Evolutionary conservation across 2,329 filamentous ascomycete species (phyloP), one percentile per base, ranked within the genome.

Genomic region (Xylaria sp.): DNA sequence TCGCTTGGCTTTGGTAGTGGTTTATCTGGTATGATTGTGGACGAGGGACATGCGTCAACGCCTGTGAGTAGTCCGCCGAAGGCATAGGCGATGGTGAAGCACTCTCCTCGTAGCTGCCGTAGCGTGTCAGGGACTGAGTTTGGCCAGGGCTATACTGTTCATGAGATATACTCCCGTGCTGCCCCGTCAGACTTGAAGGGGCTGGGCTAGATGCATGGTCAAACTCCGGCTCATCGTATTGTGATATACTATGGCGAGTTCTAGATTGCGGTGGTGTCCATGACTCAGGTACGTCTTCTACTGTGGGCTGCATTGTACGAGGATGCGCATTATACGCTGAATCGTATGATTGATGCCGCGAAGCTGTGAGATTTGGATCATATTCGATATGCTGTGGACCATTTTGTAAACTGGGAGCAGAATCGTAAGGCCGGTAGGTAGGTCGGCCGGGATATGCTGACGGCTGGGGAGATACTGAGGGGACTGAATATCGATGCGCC

Each of bases 211-310:
- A 74, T 3, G 73, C 77, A 39, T 78, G 74, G 13, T 83, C 79
- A 64, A 82, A 84, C 2, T 77, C 79, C 59, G 75, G 70, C 56
- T 84, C 81, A 28, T 83, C 80, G n/a, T 77, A 77, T 60, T 77
- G 76, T 6, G 72, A 64, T 48, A 73, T 74, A n/a, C 74, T 74
- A 34, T 65, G 68, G 41, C 74, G 72, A 20, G 71, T 52, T 64
- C 75, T 73, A 4, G 69, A 61, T 52, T 70, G 75, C 12, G 77
- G 77, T 9, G 77, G 77, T 12, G 76, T 78, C 77, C 77, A 79
- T 1, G 86, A 85, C 57, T 89, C 87, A 4, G 89, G 88, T 6
- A 85, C 87, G 70, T 91, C 89, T 74, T 91, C 89, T 6, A 89
- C 88, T 7, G 85, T 90, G 2, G 86, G 87, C 72, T 89, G 88